These are phyloP conservation scores for Acanthamoeba triangularis DNA, from an alignment of 208 protist species.

Conservation along the genomic window DNA sequence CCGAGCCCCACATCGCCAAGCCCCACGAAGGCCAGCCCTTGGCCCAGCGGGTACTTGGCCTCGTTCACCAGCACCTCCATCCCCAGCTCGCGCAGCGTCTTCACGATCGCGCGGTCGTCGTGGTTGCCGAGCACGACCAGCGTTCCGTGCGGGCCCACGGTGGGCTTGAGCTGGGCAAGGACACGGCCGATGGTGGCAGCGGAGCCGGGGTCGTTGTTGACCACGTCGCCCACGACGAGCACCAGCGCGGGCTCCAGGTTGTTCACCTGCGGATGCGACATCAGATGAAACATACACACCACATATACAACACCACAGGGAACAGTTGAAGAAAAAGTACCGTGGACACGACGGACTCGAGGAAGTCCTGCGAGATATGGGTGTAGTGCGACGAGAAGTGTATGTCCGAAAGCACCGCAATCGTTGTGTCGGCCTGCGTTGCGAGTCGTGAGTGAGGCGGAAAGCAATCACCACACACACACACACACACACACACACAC, in stretches of 20 bases:
- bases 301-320: too few species aligned
- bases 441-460: too few species aligned
- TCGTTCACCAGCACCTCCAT: not conserved
- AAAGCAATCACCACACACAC: not conserved
- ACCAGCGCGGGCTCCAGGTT: conserved; percentile 9
- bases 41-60: not conserved
- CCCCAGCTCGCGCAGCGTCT: not conserved
- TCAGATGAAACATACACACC: too few species aligned
- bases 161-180: not conserved
- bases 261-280: not conserved
- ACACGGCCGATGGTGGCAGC: not conserved
- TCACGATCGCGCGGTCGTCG: not conserved
- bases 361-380: conserved; percentile 16
- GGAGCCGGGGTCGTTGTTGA: conserved; percentile 20
- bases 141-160: not conserved
- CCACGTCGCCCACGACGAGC: conserved; percentile 7
- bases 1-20: not conserved
- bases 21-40: not conserved
- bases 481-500: not conserved
- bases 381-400: conserved; percentile 20
- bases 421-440: not conserved
- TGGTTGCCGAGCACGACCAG: conserved; percentile 23
- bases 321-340: not conserved
- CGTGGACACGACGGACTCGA: not conserved
- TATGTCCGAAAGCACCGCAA: conserved; percentile 14